Conservation (phyloP, 2,329 filamentous ascomycete genomes). For the Ceratocystis albifundus region DNA sequence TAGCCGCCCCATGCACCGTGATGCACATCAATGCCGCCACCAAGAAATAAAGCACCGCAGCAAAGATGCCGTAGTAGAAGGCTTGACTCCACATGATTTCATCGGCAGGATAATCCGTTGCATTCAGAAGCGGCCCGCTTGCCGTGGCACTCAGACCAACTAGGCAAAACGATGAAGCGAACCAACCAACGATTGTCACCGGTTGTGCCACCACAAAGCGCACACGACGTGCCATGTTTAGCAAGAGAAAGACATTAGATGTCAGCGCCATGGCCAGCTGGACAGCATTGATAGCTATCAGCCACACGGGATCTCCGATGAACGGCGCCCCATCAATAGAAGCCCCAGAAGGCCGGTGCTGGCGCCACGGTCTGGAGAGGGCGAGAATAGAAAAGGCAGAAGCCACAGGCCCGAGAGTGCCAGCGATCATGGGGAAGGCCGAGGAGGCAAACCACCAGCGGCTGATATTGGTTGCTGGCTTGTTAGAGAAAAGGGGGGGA, state of each 20-base stretch:
- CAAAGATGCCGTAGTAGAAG: constrained; percentile 76
- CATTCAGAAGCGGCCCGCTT: constrained; percentile 41
- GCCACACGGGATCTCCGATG: constrained; percentile 60
- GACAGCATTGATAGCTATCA: constrained; percentile 61
- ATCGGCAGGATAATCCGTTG: constrained; percentile 29
- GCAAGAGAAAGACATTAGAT: constrained; percentile 69
- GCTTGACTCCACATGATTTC: constrained; percentile 63
- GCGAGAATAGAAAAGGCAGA: constrained; percentile 82
- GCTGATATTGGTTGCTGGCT: constrained; percentile 28
- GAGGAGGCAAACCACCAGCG: constrained; percentile 55
- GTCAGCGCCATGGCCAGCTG: constrained; percentile 65
- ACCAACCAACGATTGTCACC: constrained; percentile 72
- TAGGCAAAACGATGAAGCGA: constrained; percentile 52
- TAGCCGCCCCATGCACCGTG: constrained; percentile 66
- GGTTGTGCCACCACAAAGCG: constrained; percentile 75
- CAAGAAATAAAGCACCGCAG: constrained; percentile 67
- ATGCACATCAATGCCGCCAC: constrained; percentile 64
- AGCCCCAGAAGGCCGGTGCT: constrained; percentile 40
- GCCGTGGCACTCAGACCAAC: constrained; percentile 56
- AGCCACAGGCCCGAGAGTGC: constrained; percentile 73
- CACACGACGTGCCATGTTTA: constrained; percentile 74
- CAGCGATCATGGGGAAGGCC: constrained; percentile 66
- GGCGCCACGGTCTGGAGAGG: constrained; percentile 68
- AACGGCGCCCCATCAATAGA: constrained; percentile 36
- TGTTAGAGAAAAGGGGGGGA: neutral